Evolutionary conservation across 371 early-diverging fungal genomes (phyloP).

Genomic region (Apophysomyces trapeziformis): DNA sequence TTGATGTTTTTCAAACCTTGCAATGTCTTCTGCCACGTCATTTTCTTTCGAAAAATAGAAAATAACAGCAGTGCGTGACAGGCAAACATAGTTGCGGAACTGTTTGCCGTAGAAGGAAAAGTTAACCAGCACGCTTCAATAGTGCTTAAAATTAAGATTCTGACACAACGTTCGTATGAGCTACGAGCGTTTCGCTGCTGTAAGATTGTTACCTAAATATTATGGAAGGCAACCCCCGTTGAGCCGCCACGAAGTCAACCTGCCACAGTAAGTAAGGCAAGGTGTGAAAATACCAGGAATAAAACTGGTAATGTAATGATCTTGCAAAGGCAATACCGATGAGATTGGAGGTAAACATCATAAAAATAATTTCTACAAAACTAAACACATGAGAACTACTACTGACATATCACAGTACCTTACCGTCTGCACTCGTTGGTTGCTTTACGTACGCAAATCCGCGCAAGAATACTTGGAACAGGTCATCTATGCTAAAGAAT

Average conservation of each 20-base stretch:
- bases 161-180: constrained; percentile 5
- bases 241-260: constrained; percentile 21
- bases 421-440: neutral
- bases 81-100: constrained; percentile 40
- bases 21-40: neutral
- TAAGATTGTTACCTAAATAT: constrained; percentile 8
- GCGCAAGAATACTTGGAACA: constrained; percentile 43
- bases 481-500: constrained; percentile 48
- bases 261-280: constrained; percentile 83
- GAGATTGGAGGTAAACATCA: constrained; percentile 83
- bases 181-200: neutral
- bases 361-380: constrained; percentile 60
- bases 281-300: constrained; percentile 90
- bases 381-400: constrained; percentile 17
- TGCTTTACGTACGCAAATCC: constrained; percentile 31
- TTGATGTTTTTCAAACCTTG: neutral
- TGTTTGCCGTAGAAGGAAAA: constrained; percentile 48
- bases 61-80: constrained; percentile 42
- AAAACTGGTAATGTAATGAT: constrained; percentile 94
- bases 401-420: neutral
- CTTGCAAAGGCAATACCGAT: constrained; percentile 89
- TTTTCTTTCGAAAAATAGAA: constrained; percentile 18
- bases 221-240: neutral
- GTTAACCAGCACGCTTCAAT: constrained; percentile 56
- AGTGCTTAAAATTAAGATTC: constrained; percentile 41